Percentiles rank a stretch among this genome's conserved stretches.
phyloP scores from a whole-genome alignment of 2,329 filamentous ascomycete species.

The Aspergillus hortae region DNA sequence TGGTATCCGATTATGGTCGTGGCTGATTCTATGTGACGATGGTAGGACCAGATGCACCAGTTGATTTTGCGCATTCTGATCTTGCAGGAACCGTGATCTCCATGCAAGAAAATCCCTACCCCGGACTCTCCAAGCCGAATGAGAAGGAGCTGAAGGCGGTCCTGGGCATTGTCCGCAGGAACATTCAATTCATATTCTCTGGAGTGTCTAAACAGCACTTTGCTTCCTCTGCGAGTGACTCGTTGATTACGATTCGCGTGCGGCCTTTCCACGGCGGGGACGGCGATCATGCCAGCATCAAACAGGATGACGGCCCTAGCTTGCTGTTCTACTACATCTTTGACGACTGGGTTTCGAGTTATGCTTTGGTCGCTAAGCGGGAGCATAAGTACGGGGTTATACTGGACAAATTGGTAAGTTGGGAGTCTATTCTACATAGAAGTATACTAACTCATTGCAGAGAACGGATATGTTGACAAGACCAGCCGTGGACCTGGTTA shows the following conservation, averaged over 20 bases:
- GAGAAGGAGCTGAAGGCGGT: slow-evolving; percentile 26
- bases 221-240: slow-evolving; percentile 44
- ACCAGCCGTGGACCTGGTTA: slow-evolving; percentile 44
- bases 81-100: slow-evolving; percentile 62
- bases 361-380: slow-evolving; percentile 56
- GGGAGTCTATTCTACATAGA: background rate
- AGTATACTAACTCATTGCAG: slow-evolving; percentile 24
- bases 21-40: slow-evolving; percentile 67
- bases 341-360: slow-evolving; percentile 64
- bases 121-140: slow-evolving; percentile 40
- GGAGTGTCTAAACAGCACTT: slow-evolving; percentile 57
- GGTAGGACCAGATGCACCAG: slow-evolving; percentile 35
- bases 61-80: slow-evolving; percentile 4
- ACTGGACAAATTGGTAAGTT: slow-evolving; percentile 50
- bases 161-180: slow-evolving; percentile 47
- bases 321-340: slow-evolving; percentile 66
- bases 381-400: slow-evolving; percentile 49
- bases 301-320: slow-evolving; percentile 53
- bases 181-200: slow-evolving; percentile 59
- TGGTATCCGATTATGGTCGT: slow-evolving; percentile 63
- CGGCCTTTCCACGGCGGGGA: slow-evolving; percentile 32
- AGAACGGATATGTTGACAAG: slow-evolving; percentile 55
- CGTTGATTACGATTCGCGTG: slow-evolving; percentile 48
- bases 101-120: slow-evolving; percentile 60
- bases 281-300: slow-evolving; percentile 34